phyloP scores from a whole-genome alignment of 1,139 yeast genomes.

The Candida sanyaensis region DNA sequence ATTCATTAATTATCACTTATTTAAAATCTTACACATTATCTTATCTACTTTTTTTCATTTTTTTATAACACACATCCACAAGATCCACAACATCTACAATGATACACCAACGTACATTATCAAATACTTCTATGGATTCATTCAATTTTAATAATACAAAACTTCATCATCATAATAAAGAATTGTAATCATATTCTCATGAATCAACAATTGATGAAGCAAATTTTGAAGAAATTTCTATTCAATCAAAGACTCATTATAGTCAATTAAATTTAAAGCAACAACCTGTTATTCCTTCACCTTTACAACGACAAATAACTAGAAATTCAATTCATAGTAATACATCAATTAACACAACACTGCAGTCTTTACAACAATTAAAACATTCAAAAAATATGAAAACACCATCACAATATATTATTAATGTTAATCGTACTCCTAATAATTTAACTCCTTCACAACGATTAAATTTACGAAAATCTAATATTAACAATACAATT shows the following conservation, averaged over 20 bases:
- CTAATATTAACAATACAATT: slow-evolving; percentile 26
- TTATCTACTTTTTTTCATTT: background rate
- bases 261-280: background rate
- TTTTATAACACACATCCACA: background rate
- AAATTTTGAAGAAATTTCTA: slow-evolving; percentile 5
- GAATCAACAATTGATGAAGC: slow-evolving; percentile 2
- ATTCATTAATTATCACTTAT: too few relatives aligned
- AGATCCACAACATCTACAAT: background rate
- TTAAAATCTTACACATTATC: too few relatives aligned
- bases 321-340: slow-evolving; percentile 21
- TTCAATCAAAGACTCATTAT: slow-evolving; percentile 2
- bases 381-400: background rate
- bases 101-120: slow-evolving; percentile 6
- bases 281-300: slow-evolving; percentile 17
- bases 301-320: slow-evolving; percentile 20
- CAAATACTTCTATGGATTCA: slow-evolving; percentile 4
- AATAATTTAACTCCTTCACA: slow-evolving; percentile 40
- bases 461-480: slow-evolving; percentile 34
- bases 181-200: background rate
- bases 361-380: background rate
- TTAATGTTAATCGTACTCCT: slow-evolving; percentile 27
- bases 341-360: slow-evolving; percentile 9
- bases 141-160: background rate
- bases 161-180: background rate
- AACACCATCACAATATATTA: slow-evolving; percentile 19